Evolutionary conservation across 768 basidiomycete species (phyloP), one percentile per base, ranked within the genome.

Genomic region (Filobasidium floriforme): DNA sequence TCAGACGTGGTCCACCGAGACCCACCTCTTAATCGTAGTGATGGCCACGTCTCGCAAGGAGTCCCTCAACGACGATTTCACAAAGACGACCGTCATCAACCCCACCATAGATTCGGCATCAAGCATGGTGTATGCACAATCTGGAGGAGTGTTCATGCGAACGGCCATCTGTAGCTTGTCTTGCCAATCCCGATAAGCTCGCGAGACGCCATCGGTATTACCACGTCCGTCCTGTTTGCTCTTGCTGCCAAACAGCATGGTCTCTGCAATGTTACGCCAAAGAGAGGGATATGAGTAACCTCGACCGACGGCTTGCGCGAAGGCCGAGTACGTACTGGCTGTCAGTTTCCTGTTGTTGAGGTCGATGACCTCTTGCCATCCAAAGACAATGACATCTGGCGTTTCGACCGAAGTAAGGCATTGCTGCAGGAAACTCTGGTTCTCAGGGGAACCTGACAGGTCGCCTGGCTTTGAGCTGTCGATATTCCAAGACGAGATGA

Each of bases 311-410:
- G 46, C 22, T 49, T 22, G 18, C 24, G 28, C 18, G 49, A 26
- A 15, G 14, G 6, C n/a, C n/a, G 12, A 4, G 2, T 11, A 80
- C 82, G 64, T 59, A 83, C 82, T 83, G 10, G 94, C 94, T 1
- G 88, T 87, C 82, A 97, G 87, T 80, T 87, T 91, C 68, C 90
- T 86, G 69, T 85, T 87, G 71, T 96, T 92, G n/a, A 99, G 84
- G 75, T 96, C 92, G 67, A 99, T 90, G 44, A 97, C 84, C 79
- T 98, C 94, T 78, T 99, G 94, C 78, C 98, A 88, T 1, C 92
- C 92, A 72, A 99, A 94, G 4, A 86, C 84, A 69, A 99, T 88
- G 71, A 98, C 87, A 69, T 97, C 93, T 1, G 94, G 89, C 12
- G 79, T 72, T 14, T 89, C 86, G 43, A 88, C 86, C 72, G 87